These are phyloP conservation scores for Lantana camara DNA, from an alignment of 257 asterid species.

Conservation along the genomic window DNA sequence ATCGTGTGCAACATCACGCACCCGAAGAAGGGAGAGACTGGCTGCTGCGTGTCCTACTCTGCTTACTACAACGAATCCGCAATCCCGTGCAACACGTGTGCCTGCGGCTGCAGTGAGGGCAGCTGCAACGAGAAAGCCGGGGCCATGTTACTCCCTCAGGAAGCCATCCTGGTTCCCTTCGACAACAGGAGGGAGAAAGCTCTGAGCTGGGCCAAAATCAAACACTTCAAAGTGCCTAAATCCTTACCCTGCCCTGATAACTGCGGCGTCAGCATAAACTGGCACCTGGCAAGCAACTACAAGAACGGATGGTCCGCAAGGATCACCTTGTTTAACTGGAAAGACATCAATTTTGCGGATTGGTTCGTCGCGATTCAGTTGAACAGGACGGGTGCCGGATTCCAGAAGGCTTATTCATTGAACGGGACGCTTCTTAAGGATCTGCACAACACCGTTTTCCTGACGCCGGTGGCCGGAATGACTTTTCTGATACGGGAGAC, in stretches of 20 bases:
- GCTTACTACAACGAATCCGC: conserved; percentile 59
- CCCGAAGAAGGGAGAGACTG: conserved; percentile 40
- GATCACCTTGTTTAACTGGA: conserved; percentile 74
- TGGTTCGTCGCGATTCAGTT: conserved; percentile 63
- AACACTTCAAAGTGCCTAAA: conserved; percentile 33
- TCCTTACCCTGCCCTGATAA: conserved; percentile 69
- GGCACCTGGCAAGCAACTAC: conserved; percentile 60
- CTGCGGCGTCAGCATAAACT: conserved; percentile 71
- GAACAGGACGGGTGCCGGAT: conserved; percentile 44
- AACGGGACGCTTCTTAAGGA: conserved; percentile 52
- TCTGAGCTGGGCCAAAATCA: conserved; percentile 44
- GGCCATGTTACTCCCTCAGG: conserved; percentile 52
- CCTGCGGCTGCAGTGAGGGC: conserved; percentile 52
- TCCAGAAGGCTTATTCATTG: conserved; percentile 60
- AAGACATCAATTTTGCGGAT: conserved; percentile 40
- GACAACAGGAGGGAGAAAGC: conserved; percentile 47
- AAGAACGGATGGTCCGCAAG: conserved; percentile 64
- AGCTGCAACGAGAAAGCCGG: conserved; percentile 36
- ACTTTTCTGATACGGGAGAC: conserved; percentile 51
- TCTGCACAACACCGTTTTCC: conserved; percentile 44
- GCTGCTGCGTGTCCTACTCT: conserved; percentile 68
- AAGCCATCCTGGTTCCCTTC: conserved; percentile 63
- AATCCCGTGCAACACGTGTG: conserved; percentile 64
- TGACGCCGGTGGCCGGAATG: conserved; percentile 63
- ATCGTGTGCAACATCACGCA: conserved; percentile 60